These are phyloP conservation scores for Emmonsia crescens DNA, from an alignment of 2,329 filamentous ascomycete genomes.

Conservation along the genomic window DNA sequence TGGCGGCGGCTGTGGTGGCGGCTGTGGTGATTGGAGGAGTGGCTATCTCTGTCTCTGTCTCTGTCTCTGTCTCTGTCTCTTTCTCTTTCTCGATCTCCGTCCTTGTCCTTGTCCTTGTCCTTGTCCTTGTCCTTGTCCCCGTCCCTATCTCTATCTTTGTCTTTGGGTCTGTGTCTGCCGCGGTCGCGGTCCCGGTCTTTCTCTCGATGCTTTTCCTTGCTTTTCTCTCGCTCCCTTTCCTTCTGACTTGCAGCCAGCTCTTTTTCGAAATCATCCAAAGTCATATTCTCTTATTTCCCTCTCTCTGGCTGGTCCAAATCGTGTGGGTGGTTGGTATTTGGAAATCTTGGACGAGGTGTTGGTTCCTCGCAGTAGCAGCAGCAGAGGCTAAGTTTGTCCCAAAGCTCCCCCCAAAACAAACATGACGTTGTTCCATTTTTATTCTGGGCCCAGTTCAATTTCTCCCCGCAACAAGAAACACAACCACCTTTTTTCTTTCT, in stretches of 20 bases:
- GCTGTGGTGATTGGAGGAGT: constrained; percentile 23
- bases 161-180: constrained; percentile 20
- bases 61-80: constrained; percentile 25
- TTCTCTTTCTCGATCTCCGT: constrained; percentile 26
- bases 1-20: constrained; percentile 40
- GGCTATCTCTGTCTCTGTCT: constrained; percentile 26
- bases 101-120: constrained; percentile 27
- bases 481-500: background rate
- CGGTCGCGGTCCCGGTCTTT: constrained; percentile 31
- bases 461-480: background rate
- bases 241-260: constrained; percentile 51
- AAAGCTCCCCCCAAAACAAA: background rate
- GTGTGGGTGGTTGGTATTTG: background rate
- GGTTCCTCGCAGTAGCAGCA: background rate
- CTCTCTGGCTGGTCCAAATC: background rate
- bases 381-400: background rate
- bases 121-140: constrained; percentile 25
- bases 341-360: background rate
- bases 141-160: constrained; percentile 31
- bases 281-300: constrained; percentile 28
- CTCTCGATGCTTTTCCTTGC: constrained; percentile 23
- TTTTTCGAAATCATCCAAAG: constrained; percentile 66
- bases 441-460: background rate
- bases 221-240: constrained; percentile 26
- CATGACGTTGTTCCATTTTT: constrained; percentile 1